phyloP scores from a whole-genome alignment of 371 early-diverging fungal species.

The Caulochytrium protostelioides region DNA sequence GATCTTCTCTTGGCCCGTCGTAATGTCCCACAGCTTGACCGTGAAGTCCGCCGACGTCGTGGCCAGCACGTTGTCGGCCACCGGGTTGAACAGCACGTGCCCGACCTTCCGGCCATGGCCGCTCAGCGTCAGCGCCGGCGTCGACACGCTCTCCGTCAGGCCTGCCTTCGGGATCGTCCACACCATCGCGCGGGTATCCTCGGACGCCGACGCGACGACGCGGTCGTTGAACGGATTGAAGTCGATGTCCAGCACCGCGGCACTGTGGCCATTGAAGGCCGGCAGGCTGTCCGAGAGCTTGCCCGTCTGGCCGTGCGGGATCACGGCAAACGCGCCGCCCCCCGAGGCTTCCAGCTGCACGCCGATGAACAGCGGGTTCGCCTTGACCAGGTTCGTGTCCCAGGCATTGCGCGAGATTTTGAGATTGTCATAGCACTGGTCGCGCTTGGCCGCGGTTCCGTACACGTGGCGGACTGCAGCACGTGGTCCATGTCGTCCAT shows the following conservation, averaged over 20 bases:
- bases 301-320: conserved; percentile 58
- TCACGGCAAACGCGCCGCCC: conserved; percentile 90
- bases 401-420: conserved; percentile 70
- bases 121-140: conserved; percentile 31
- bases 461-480: conserved; percentile 55
- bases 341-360: conserved; percentile 90
- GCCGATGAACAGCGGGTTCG: conserved; percentile 79
- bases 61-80: conserved; percentile 77
- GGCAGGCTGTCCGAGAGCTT: conserved; percentile 69
- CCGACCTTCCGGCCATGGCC: conserved; percentile 48
- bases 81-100: conserved; percentile 88
- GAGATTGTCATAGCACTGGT: conserved; percentile 81
- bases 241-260: conserved; percentile 80
- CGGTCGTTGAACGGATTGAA: conserved; percentile 91
- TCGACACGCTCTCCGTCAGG: conserved; percentile 28
- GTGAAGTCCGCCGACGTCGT: conserved; percentile 67
- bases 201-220: conserved; percentile 10
- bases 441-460: conserved; percentile 73
- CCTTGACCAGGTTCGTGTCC: conserved; percentile 89
- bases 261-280: conserved; percentile 74
- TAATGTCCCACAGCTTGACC: conserved; percentile 91
- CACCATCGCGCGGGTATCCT: conserved; percentile 32
- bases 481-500: background rate
- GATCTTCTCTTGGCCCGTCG: conserved; percentile 62
- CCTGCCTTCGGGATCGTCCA: conserved; percentile 74